Evolutionary conservation across 139 green algal genomes (phyloP).

Genomic region (Mesotaenium endlicherianum): DNA sequence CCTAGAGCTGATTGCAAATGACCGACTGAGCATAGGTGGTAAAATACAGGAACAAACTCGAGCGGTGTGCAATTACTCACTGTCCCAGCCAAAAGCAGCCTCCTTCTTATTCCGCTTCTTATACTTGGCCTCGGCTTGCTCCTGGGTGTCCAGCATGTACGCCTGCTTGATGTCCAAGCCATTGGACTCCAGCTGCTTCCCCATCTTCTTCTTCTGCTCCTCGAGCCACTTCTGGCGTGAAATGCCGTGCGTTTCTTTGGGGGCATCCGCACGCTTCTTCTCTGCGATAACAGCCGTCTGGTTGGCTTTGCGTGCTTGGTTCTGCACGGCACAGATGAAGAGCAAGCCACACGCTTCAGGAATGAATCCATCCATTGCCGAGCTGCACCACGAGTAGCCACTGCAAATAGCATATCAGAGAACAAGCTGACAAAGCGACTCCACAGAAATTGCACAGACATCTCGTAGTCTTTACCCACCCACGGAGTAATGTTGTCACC

Average conservation of each 20-base stretch:
- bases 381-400: neutral
- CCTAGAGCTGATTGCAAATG: too few relatives aligned
- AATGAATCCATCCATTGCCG: neutral
- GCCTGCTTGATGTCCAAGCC: conserved; percentile 68
- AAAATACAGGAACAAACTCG: too few relatives aligned
- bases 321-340: conserved; percentile 23
- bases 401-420: neutral
- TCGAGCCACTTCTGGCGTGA: conserved; percentile 48
- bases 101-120: conserved; percentile 79
- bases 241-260: conserved; percentile 26
- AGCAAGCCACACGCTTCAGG: too few relatives aligned
- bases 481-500: neutral
- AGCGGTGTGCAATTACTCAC: too few relatives aligned
- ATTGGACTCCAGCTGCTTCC: conserved; percentile 63
- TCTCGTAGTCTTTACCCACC: neutral
- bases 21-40: too few relatives aligned
- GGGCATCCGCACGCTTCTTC: conserved; percentile 60
- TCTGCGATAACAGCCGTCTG: conserved; percentile 83
- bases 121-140: conserved; percentile 66
- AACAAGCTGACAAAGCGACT: neutral
- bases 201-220: conserved; percentile 54
- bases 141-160: conserved; percentile 78
- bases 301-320: conserved; percentile 82
- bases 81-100: conserved; percentile 66
- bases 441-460: neutral